Evolutionary conservation across 139 green algal species (phyloP), one percentile per base, ranked within the genome.

Genomic region (Penium margaritaceum): DNA sequence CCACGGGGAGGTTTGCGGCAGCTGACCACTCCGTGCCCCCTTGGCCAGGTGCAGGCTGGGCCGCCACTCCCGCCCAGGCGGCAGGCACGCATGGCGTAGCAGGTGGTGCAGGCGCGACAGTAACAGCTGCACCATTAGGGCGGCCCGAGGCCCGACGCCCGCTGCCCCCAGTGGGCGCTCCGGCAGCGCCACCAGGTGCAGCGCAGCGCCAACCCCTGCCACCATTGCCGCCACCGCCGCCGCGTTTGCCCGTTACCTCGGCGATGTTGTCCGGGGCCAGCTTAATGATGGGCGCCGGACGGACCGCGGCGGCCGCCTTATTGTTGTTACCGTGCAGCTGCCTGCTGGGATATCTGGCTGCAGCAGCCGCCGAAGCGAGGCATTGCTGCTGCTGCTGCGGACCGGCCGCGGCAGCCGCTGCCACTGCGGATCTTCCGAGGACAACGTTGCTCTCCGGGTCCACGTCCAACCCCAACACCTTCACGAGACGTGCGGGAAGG

Each of bases 401-500:
- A n/a, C n/a, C n/a, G n/a, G n/a, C n/a, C n/a, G n/a, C n/a, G n/a
- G 51, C 51, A 29, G 51, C 51, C 24, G 24, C 51, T 60, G 24
- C 51, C 29, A 24, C 24, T 33, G 51, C 51, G 51, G 51, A n/a
- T n/a, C 51, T n/a, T n/a, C 30, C 30, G n/a, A 60, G 51, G 30
- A 60, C 24, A 24, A 60, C 51, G 51, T 60, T 60, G 51, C 30
- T 60, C 29, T 60, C 30, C 51, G 29, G 24, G 51, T 60, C 51
- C 24, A 60, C 51, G 30, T 60, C 51, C 24, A 60, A 24, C 24
- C 51, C 51, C 24, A 60, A 60, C 51, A 60, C 51, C 24, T 60
- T n/a, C 51, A 60, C 51, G 51, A 60, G 51, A 24, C 51, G 51
- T 33, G 51, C 51, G 51, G 51, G 51, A 60, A 60, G 51, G 51